Evolutionary conservation across 345 rosid genomes (phyloP), one percentile per base, ranked within the genome.

Genomic region (Camelina hispida): DNA sequence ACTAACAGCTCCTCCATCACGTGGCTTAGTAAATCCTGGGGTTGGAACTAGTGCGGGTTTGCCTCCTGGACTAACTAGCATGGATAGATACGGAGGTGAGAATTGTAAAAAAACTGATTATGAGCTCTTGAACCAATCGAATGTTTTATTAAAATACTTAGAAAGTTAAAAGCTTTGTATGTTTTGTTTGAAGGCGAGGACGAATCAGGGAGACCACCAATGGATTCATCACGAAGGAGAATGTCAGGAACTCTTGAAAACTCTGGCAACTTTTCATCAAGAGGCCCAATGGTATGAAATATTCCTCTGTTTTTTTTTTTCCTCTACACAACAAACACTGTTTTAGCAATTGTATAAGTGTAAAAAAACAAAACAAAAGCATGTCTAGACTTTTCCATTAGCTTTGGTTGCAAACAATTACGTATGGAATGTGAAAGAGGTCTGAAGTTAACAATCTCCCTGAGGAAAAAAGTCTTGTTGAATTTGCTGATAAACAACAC

Each of bases 21-120:
- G 91, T 72, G 80, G 92, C 32, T 16, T 75, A 25, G 78, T 61
- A 73, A 69, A 4, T 34, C 77, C 83, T 48, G 84, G 82, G 15
- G 92, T 81, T 72, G 99, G 97, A 78, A 89, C 97, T 11, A 91
- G 91, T 81, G 80, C 93, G 17, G 89, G 87, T 48, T 67, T 85
- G 71, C 93, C 91, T 40, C 84, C 90, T 23, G 82, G 71, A 30
- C 59, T 85, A 63, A 84, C 80, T 52, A 84, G 73, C 84, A 53
- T 69, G 7, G 96, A 88, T 76, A 87, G 87, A 76, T 87, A 83
- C 65, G 23, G 86, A 76, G 97, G 98, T 96, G 82, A 56, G 40
- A 17, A 14, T 12, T 7, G 30, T 42, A 0, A 12, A 57, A 0
- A 12, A 57, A 11, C n/a, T 20, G 13, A 9, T 20, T 16, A 9